A percentile compares a stretch with the other conserved stretches of the same genome.
Conservation (phyloP, 2,329 filamentous ascomycete species). For the Penicillium sp. region DNA sequence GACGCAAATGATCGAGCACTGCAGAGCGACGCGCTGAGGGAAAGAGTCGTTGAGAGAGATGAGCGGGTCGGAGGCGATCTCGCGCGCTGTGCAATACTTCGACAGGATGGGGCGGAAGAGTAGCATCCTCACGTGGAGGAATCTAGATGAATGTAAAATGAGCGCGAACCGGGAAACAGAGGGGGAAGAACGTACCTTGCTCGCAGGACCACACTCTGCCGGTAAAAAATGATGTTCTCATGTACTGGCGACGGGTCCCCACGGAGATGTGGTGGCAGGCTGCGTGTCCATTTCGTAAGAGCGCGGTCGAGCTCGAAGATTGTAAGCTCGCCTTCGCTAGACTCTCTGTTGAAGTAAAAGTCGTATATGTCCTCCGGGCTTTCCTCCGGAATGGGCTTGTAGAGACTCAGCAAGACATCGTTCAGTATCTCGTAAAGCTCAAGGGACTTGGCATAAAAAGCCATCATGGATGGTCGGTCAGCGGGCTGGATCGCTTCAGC, state of each 20-base stretch:
- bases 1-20: conserved; percentile 44
- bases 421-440: conserved; percentile 44
- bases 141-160: conserved; percentile 23
- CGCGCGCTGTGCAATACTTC: conserved; percentile 36
- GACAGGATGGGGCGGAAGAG: conserved; percentile 40
- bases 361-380: conserved; percentile 32
- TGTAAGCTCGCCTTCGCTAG: conserved; percentile 31
- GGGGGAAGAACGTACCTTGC: conserved; percentile 30
- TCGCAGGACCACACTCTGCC: conserved; percentile 38
- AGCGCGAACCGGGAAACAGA: neutral
- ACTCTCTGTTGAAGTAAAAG: conserved; percentile 32
- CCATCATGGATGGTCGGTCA: conserved; percentile 35
- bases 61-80: conserved; percentile 26
- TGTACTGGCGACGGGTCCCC: conserved; percentile 9
- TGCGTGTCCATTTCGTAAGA: conserved; percentile 36
- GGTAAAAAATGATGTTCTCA: conserved; percentile 32
- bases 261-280: conserved; percentile 35
- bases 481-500: conserved; percentile 27
- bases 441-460: conserved; percentile 38
- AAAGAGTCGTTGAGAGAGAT: conserved; percentile 34
- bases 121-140: conserved; percentile 40
- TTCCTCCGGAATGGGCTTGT: conserved; percentile 33
- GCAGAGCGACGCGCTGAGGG: conserved; percentile 37
- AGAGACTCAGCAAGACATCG: conserved; percentile 38
- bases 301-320: conserved; percentile 42